These are phyloP conservation scores for Scedosporium boydii DNA, from an alignment of 2,329 filamentous ascomycete genomes.

Conservation along the genomic window DNA sequence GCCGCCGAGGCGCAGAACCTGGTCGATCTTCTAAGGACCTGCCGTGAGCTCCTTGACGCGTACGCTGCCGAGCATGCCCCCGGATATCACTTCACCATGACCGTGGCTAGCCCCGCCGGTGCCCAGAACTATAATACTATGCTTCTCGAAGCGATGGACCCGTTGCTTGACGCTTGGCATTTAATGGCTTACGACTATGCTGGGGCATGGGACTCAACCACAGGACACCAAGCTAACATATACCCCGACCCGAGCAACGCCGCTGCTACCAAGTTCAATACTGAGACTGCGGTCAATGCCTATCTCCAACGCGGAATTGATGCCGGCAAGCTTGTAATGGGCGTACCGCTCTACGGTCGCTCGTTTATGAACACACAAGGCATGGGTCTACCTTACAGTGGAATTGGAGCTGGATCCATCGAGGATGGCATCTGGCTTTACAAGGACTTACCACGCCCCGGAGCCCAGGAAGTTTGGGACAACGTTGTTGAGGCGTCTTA, in stretches of 20 bases:
- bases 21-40: conserved; percentile 31
- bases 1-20: conserved; percentile 29
- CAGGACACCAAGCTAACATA: conserved; percentile 64
- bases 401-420: conserved; percentile 46
- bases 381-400: conserved; percentile 52
- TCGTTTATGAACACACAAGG: conserved; percentile 61
- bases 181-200: conserved; percentile 64
- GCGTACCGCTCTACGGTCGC: conserved; percentile 74
- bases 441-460: conserved; percentile 56
- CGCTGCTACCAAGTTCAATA: conserved; percentile 57
- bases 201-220: conserved; percentile 53
- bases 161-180: conserved; percentile 48
- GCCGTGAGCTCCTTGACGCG: conserved; percentile 32
- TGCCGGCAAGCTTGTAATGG: conserved; percentile 59
- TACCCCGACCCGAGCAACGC: conserved; percentile 42
- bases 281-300: conserved; percentile 52
- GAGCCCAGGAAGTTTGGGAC: conserved; percentile 49
- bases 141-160: conserved; percentile 44
- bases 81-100: conserved; percentile 38
- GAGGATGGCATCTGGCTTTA: conserved; percentile 64
- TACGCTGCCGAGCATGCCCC: conserved; percentile 29
- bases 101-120: conserved; percentile 39
- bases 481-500: conserved; percentile 54
- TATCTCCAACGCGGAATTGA: conserved; percentile 45
- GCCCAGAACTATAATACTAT: conserved; percentile 38